Percentiles rank a stretch among this genome's conserved stretches.
These are phyloP conservation scores for Aspergillus sp. DNA, from an alignment of 2,329 filamentous ascomycete species.

Conservation along the genomic window DNA sequence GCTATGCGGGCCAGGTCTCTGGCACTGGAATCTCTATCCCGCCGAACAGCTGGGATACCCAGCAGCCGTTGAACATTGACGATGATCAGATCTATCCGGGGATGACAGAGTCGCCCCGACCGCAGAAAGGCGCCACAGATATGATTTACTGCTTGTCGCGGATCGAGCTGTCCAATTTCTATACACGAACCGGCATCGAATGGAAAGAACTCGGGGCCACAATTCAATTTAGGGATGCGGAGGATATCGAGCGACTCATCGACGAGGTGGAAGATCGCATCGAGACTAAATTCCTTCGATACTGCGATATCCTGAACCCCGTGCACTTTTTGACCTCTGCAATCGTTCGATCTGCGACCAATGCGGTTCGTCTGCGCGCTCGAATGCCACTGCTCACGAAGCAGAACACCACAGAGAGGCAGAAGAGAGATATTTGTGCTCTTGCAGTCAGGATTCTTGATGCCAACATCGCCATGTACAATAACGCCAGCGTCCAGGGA, in stretches of 20 bases:
- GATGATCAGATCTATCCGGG: conserved; percentile 38
- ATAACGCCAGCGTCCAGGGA: conserved; percentile 32
- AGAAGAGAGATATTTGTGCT: conserved; percentile 5
- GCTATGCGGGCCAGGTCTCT: conserved; percentile 27
- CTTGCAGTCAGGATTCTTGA: conserved; percentile 19
- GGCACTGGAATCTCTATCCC: conserved; percentile 20
- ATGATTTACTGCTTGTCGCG: conserved; percentile 39
- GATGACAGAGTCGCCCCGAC: conserved; percentile 41
- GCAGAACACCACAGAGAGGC: conserved; percentile 2
- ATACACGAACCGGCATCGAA: conserved; percentile 13
- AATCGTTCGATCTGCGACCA: conserved; percentile 42
- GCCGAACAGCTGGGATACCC: conserved; percentile 20
- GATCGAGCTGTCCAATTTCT: conserved; percentile 27
- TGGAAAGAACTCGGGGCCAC: conserved; percentile 3
- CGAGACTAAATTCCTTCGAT: conserved; percentile 32
- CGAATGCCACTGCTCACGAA: conserved; percentile 34
- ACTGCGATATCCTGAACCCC: conserved; percentile 35
- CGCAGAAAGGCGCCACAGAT: conserved; percentile 43
- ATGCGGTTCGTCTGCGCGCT: conserved; percentile 44
- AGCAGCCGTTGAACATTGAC: conserved; percentile 42
- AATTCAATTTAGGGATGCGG: conserved; percentile 9
- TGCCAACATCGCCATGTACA: conserved; percentile 35
- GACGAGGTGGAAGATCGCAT: conserved; percentile 31
- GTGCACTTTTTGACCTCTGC: conserved; percentile 45
- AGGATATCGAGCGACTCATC: conserved; percentile 19